These are phyloP conservation scores for Sporobolomyces pararoseus DNA, from an alignment of 768 basidiomycete genomes.

Conservation along the genomic window DNA sequence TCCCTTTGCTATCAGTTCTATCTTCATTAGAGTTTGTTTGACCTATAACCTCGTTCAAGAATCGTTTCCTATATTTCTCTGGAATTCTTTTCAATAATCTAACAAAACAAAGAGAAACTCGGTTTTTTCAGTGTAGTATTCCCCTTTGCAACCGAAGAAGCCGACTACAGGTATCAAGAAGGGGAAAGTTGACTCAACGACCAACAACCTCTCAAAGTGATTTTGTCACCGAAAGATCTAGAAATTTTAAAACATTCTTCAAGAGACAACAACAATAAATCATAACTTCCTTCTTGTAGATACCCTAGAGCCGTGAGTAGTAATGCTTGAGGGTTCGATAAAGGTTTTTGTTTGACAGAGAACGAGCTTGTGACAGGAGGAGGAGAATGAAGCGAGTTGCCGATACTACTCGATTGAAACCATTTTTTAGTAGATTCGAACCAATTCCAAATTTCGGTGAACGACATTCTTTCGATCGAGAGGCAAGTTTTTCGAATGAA, in stretches of 20 bases:
- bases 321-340: not conserved
- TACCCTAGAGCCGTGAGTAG: not conserved
- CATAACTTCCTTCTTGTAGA: not conserved
- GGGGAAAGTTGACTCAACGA: not conserved
- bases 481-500: slow-evolving; percentile 20
- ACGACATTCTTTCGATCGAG: not conserved
- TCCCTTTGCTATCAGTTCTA: no score
- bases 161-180: not conserved
- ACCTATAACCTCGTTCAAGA: not conserved
- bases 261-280: not conserved
- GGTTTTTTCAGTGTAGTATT: no score
- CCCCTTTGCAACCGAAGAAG: no score
- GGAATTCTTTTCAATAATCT: slow-evolving; percentile 4
- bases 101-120: not conserved
- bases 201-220: not conserved
- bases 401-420: not conserved
- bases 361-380: no score
- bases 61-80: not conserved
- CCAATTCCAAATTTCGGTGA: slow-evolving; percentile 16
- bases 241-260: slow-evolving; percentile 1
- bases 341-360: no score
- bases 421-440: not conserved
- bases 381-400: no score
- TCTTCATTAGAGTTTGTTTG: not conserved
- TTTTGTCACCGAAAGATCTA: not conserved